Conservation (phyloP, 805 yeast species). For the Candida argentea region DNA sequence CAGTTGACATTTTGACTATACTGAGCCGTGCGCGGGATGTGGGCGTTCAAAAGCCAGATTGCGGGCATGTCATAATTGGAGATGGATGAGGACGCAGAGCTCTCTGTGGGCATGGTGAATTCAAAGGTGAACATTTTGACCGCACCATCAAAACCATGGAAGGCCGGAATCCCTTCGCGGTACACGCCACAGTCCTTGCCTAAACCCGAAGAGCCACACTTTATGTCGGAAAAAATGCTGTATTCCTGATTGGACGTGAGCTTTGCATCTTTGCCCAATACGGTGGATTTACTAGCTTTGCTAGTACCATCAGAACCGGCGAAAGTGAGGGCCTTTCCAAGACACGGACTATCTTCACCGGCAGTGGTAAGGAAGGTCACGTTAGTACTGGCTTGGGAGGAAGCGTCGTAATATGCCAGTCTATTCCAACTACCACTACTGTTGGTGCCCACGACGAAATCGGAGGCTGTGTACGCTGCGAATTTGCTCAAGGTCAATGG, state of each 20-base stretch:
- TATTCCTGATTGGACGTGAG: slow-evolving; percentile 52
- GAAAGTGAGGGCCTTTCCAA: slow-evolving; percentile 59
- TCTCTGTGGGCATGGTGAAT: slow-evolving; percentile 56
- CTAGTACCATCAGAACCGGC: slow-evolving; percentile 49
- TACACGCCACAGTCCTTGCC: slow-evolving; percentile 64
- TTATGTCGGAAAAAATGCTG: slow-evolving; percentile 45
- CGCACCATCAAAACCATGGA: slow-evolving; percentile 57
- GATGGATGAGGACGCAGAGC: slow-evolving; percentile 16
- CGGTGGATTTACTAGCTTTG: slow-evolving; percentile 34
- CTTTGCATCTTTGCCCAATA: slow-evolving; percentile 38
- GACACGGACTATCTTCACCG: slow-evolving; percentile 50
- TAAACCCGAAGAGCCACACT: slow-evolving; percentile 48
- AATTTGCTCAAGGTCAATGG: slow-evolving; percentile 53
- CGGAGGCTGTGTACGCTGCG: slow-evolving; percentile 46
- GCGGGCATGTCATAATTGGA: slow-evolving; percentile 57
- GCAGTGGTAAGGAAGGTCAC: slow-evolving; percentile 60
- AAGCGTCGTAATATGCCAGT: slow-evolving; percentile 47
- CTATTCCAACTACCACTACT: slow-evolving; percentile 46
- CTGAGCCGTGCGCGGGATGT: slow-evolving; percentile 68
- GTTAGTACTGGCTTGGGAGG: slow-evolving; percentile 40
- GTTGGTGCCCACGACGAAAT: slow-evolving; percentile 23
- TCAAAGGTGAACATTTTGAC: slow-evolving; percentile 67
- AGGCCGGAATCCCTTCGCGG: slow-evolving; percentile 65
- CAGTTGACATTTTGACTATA: slow-evolving; percentile 52
- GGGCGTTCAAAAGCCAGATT: slow-evolving; percentile 65